Evolutionary conservation across 1,284 basidiomycete genomes (phyloP), one percentile per base, ranked within the genome.

Genomic region (Sparassis latifolia): DNA sequence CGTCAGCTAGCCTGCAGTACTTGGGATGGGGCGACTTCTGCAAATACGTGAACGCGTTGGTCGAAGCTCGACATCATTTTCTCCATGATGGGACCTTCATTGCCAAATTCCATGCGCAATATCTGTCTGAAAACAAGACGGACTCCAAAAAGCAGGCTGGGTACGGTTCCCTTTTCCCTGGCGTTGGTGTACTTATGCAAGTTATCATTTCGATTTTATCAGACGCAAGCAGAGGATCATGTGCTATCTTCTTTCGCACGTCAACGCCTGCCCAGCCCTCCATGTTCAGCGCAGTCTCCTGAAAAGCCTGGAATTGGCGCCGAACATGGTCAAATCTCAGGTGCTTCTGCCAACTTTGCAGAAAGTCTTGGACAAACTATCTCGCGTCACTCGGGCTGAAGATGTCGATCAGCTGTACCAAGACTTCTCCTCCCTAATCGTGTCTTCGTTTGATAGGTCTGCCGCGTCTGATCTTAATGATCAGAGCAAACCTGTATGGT

Each of bases 191-290:
- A 5, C 9, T 3, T 44, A 29, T 46, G 28, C 49, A 40, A 54
- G 55, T 45, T 40, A 27, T 33, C 3, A 60, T 32, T 44, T 10
- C 45, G 59, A n/a, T 10, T 2, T 58, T 31, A 51, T 39, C 50
- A 92, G 88, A 50, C 85, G 87, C 67, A 91, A 86, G 60, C 80
- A 84, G 54, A 79, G 82, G 9, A 71, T 94, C 44, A 63, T 92
- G 37, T 92, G 86, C 63, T 96, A 80, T 68, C 66, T 97, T 1
- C 68, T 91, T 10, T 96, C 94, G 2, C 96, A 98, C 65, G 75
- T 87, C 45, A 75, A 80, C 37, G 79, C 80, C 4, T 81, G 89
- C 62, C 69, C 74, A 3, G 65, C 79, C 4, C 65, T 77, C 3
- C 53, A 62, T 0, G 74, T 79, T 35, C 81, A 83, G 49, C 65